Base-by-base conservation (phyloP, 495 filamentous ascomycete genomes). In the Tetracladium setigerum region DNA sequence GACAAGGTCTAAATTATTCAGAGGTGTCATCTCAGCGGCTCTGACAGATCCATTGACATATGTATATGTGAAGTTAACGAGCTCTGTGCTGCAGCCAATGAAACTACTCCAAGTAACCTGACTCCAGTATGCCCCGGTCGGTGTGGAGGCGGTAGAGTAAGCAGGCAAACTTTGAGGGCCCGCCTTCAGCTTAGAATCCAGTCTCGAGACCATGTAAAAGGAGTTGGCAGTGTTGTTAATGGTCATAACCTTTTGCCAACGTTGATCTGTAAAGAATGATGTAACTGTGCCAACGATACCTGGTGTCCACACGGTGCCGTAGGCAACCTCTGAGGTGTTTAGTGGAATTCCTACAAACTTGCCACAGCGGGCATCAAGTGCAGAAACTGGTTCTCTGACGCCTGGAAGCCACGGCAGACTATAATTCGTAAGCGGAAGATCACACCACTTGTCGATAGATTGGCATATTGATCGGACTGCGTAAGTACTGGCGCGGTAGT, bases 11-110 rank as follows among this genome's bases (percentile, higher is more conserved):
- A 41, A 8, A 14, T 41, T 41, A 24, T 41, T 14, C 10, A 41
- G 39, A n/a, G 39, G 39, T 15, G 11, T 41, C 4, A 41, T 41
- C 4, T 41, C 39, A 7, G 39, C 17, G 9, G 39, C 19, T 41
- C 17, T 41, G 39, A 41, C 8, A 22, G 39, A 41, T 41, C 39
- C 39, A 41, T 41, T 41, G 39, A 41, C 39, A 18, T 41, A 22
- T 7, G 39, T 41, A 22, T 27, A 41, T 6, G 39, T 41, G 19
- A 41, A 24, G 18, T 41, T 41, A 22, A 41, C 39, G 8, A 41
- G 30, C 14, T 41, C 39, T 41, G 39, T 41, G 16, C 14, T 41
- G 14, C 39, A 41, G 14, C 11, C 39, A 7, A 41, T 18, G 39
- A 41, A 41, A 22, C 30, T 41, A 22, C 18, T 41, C 9, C 30